These are phyloP conservation scores for Penicillium sp. DNA, from an alignment of 2,329 filamentous ascomycete genomes.

Conservation along the genomic window DNA sequence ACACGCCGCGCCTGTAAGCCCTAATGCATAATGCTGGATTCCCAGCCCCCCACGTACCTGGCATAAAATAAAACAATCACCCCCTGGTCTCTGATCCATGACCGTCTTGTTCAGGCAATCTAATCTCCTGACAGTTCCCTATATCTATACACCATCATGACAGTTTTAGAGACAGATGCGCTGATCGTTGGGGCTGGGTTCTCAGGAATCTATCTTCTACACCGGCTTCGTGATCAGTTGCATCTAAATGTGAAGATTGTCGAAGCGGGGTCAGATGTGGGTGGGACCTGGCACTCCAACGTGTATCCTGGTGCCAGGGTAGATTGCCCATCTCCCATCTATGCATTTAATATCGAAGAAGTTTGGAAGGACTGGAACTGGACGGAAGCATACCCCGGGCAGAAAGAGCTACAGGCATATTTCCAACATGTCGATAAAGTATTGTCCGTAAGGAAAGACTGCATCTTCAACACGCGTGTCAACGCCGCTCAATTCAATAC, in stretches of 20 bases:
- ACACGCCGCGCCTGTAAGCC: neutral
- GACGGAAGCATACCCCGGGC: conserved; percentile 31
- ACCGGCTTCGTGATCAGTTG: conserved; percentile 14
- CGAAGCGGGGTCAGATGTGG: conserved; percentile 14
- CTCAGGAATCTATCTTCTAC: conserved; percentile 19
- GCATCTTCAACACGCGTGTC: conserved; percentile 50
- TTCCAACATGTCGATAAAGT: conserved; percentile 52
- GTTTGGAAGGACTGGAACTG: conserved; percentile 52
- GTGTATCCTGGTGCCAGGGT: conserved; percentile 21
- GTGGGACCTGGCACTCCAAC: conserved; percentile 20
- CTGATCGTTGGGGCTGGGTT: conserved; percentile 20
- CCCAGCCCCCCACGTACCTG: neutral
- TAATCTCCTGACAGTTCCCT: too few relatives aligned
- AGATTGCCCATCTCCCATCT: conserved; percentile 10
- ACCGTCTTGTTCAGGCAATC: too few relatives aligned
- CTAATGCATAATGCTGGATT: neutral
- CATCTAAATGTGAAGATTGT: conserved; percentile 18
- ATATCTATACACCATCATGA: neutral
- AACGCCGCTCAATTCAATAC: conserved; percentile 46
- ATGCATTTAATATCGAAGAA: conserved; percentile 43
- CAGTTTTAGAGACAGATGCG: conserved; percentile 11
- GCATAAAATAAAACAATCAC: neutral
- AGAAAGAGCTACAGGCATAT: conserved; percentile 49
- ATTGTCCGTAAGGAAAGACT: conserved; percentile 49
- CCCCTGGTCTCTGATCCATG: too few relatives aligned